Conservation (phyloP, 2,329 filamentous ascomycete species). For the Coniella lustricola region DNA sequence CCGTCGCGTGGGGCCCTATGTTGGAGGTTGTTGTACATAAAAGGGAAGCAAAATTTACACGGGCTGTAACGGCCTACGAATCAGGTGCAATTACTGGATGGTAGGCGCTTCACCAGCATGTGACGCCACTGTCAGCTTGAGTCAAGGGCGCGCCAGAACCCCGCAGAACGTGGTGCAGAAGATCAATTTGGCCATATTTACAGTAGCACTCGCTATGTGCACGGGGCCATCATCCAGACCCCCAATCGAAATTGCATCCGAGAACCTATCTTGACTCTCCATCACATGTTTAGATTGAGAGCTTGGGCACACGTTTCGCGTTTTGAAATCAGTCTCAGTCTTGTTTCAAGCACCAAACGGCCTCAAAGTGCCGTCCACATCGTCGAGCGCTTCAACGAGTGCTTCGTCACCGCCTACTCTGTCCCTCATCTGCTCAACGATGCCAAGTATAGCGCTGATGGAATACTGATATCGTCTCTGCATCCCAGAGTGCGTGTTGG, state of each 20-base stretch:
- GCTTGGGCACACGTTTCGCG: too few species aligned
- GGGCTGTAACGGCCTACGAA: neutral
- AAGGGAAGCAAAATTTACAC: constrained; percentile 1
- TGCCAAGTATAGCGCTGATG: constrained; percentile 41
- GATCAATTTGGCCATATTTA: too few species aligned
- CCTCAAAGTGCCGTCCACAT: constrained; percentile 28
- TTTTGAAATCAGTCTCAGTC: neutral
- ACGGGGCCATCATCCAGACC: too few species aligned
- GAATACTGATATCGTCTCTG: constrained; percentile 44
- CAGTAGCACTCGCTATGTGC: neutral
- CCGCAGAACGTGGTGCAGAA: neutral
- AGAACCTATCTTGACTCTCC: too few species aligned
- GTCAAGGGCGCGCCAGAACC: neutral
- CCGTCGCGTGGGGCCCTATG: neutral
- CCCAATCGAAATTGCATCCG: too few species aligned
- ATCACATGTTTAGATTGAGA: too few species aligned
- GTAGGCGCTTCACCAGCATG: constrained; percentile 6
- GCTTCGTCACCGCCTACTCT: constrained; percentile 21
- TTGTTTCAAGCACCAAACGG: constrained; percentile 7
- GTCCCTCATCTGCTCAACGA: constrained; percentile 35
- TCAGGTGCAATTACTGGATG: neutral
- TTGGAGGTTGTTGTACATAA: too few species aligned
- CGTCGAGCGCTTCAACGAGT: constrained; percentile 37
- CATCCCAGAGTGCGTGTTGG: constrained; percentile 38
- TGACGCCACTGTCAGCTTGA: constrained; percentile 14